A percentile compares a stretch with the other conserved stretches of the same genome.
Evolutionary conservation across 2,329 filamentous ascomycete genomes (phyloP).

Genomic region (Fusarium brachygibbosum): DNA sequence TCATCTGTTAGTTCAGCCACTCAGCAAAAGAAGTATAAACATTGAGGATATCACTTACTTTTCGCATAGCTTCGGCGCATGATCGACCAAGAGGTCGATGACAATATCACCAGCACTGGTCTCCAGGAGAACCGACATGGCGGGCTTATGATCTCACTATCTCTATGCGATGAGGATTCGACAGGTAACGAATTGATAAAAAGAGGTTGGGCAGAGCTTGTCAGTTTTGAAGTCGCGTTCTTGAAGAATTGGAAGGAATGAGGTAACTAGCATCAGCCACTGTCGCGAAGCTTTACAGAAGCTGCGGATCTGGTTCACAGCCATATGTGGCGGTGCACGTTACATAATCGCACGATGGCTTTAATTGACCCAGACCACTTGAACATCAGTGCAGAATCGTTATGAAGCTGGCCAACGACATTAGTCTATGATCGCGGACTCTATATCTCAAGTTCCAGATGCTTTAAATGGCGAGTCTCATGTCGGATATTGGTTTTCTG

Average conservation of each 20-base stretch:
- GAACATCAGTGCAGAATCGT: not conserved
- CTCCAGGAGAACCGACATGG: conserved; percentile 94
- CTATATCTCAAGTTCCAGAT: not conserved
- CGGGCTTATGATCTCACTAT: not conserved
- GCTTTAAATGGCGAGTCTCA: not conserved
- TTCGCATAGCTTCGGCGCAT: conserved; percentile 91
- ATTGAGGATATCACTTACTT: conserved; percentile 76
- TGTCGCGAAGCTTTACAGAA: conserved; percentile 32
- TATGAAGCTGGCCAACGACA: not conserved
- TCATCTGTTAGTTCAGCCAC: conserved; percentile 57
- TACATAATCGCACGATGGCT: conserved; percentile 20
- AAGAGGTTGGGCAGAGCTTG: not conserved
- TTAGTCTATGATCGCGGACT: not conserved
- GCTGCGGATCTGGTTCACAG: not conserved
- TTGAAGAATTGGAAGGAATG: conserved; percentile 19
- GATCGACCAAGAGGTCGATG: conserved; percentile 90
- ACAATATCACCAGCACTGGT: conserved; percentile 95
- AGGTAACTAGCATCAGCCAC: conserved; percentile 29
- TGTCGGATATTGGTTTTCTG: not conserved
- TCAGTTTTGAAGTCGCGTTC: conserved; percentile 7
- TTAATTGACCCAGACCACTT: not conserved
- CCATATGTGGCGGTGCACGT: conserved; percentile 24
- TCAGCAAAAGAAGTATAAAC: conserved; percentile 26
- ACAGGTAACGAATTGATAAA: not conserved
- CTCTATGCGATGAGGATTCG: not conserved